Conservation (phyloP, 192 early-diverging fungal species). For the Rhizophagus sp. region DNA sequence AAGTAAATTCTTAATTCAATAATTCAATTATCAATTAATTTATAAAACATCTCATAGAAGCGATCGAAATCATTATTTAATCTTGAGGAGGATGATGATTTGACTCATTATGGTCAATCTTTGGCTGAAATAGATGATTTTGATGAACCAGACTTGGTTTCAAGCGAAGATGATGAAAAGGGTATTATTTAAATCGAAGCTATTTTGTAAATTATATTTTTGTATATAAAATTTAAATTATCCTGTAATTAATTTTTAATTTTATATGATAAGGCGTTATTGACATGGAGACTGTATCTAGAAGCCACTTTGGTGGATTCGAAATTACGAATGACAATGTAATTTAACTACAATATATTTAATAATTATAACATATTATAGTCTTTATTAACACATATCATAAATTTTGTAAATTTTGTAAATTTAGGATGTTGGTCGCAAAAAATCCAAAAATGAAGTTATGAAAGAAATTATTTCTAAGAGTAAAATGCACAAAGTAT, state of each 20-base stretch:
- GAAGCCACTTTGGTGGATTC: slow-evolving; percentile 90
- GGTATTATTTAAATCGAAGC: background rate
- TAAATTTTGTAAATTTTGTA: background rate
- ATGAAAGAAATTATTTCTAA: slow-evolving; percentile 99
- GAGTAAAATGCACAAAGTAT: slow-evolving; percentile 88
- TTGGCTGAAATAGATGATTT: slow-evolving; percentile 83
- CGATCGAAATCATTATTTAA: slow-evolving; percentile 65
- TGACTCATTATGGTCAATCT: slow-evolving; percentile 96
- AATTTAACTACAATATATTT: background rate
- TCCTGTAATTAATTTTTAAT: background rate
- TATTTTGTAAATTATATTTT: background rate
- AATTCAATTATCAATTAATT: background rate
- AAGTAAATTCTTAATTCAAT: background rate
- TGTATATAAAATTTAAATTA: background rate
- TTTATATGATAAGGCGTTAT: slow-evolving; percentile 48
- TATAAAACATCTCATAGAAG: slow-evolving; percentile 30
- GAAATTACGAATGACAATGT: slow-evolving; percentile 54
- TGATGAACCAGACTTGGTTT: slow-evolving; percentile 63
- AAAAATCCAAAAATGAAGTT: slow-evolving; percentile 90
- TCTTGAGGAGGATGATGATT: slow-evolving; percentile 80
- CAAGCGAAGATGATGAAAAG: slow-evolving; percentile 50
- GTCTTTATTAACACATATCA: background rate
- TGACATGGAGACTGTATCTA: slow-evolving; percentile 67
- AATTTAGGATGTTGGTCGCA: slow-evolving; percentile 47
- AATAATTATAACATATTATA: background rate